Percentiles rank a stretch among this genome's conserved stretches.
phyloP scores from a whole-genome alignment of 2,329 filamentous ascomycete genomes.

The Camillea tinctor region DNA sequence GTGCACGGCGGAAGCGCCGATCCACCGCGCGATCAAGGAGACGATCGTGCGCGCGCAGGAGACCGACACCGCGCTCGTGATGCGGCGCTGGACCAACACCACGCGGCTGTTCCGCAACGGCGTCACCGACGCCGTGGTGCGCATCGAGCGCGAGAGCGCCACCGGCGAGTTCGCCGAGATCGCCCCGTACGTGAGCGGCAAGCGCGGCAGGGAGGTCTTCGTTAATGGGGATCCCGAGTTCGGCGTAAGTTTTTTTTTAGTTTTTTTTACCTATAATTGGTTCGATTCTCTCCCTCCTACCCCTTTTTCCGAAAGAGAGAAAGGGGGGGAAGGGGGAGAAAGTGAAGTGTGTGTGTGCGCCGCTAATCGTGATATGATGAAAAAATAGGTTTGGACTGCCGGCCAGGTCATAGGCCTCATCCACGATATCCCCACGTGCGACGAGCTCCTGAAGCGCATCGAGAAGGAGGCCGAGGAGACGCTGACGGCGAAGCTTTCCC shows the following conservation, averaged over 20 bases:
- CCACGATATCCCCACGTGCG: slow-evolving; percentile 77
- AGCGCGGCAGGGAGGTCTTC: slow-evolving; percentile 89
- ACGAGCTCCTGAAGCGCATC: slow-evolving; percentile 66
- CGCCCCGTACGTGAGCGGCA: slow-evolving; percentile 81
- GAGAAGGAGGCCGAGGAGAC: slow-evolving; percentile 73
- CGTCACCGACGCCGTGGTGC: slow-evolving; percentile 74
- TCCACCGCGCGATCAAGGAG: slow-evolving; percentile 92
- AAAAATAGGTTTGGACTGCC: slow-evolving; percentile 96
- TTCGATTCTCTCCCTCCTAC: too few relatives aligned
- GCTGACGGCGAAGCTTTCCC: slow-evolving; percentile 56
- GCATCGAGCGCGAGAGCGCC: slow-evolving; percentile 78
- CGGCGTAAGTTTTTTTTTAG: slow-evolving; percentile 61
- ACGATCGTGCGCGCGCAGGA: slow-evolving; percentile 85
- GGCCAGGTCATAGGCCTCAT: slow-evolving; percentile 92
- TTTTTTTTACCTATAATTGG: slow-evolving; percentile 1
- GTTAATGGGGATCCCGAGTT: slow-evolving; percentile 86
- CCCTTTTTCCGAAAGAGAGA: too few relatives aligned
- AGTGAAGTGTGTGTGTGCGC: not conserved
- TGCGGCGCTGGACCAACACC: slow-evolving; percentile 92
- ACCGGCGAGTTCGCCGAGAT: slow-evolving; percentile 89
- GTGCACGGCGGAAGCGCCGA: slow-evolving; percentile 89
- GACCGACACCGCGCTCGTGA: slow-evolving; percentile 84
- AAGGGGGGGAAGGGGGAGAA: too few relatives aligned
- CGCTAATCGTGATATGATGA: slow-evolving; percentile 12
- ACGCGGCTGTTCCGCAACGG: slow-evolving; percentile 87